phyloP scores from a whole-genome alignment of 2,329 filamentous ascomycete genomes.

The Clarireedia hainanense region DNA sequence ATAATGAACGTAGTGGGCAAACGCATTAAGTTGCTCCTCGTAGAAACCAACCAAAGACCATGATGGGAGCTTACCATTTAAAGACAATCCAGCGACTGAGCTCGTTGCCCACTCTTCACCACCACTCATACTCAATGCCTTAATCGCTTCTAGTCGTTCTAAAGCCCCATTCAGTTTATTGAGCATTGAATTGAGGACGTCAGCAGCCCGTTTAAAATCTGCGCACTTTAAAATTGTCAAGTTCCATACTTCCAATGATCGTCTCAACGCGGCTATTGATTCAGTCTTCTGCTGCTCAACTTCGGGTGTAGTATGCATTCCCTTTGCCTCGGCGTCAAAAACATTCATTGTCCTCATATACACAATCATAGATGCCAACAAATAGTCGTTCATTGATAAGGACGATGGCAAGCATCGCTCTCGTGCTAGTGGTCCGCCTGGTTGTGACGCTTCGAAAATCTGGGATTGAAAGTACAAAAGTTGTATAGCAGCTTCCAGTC shows the following conservation, averaged over 20 bases:
- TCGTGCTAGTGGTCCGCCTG: slow-evolving; percentile 43
- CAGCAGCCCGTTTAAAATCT: neutral
- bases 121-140: neutral
- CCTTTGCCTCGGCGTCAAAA: neutral
- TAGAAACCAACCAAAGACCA: no score
- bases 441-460: slow-evolving; percentile 41
- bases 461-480: slow-evolving; percentile 40
- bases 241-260: neutral
- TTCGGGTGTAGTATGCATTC: neutral
- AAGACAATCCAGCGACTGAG: neutral
- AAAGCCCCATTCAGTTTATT: no score
- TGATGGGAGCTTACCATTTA: neutral
- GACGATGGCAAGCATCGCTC: slow-evolving; percentile 50
- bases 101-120: neutral
- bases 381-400: slow-evolving; percentile 50
- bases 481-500: slow-evolving; percentile 40
- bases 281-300: neutral
- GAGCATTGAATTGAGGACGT: neutral
- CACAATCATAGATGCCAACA: slow-evolving; percentile 52
- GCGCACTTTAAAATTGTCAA: neutral
- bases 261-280: neutral
- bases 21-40: neutral
- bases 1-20: neutral
- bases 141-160: neutral
- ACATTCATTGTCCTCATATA: slow-evolving; percentile 4